Percentiles rank a stretch among this genome's conserved stretches.
Evolutionary conservation across 1,284 basidiomycete species (phyloP).

Genomic region (Apiotrichum veenhuisii): DNA sequence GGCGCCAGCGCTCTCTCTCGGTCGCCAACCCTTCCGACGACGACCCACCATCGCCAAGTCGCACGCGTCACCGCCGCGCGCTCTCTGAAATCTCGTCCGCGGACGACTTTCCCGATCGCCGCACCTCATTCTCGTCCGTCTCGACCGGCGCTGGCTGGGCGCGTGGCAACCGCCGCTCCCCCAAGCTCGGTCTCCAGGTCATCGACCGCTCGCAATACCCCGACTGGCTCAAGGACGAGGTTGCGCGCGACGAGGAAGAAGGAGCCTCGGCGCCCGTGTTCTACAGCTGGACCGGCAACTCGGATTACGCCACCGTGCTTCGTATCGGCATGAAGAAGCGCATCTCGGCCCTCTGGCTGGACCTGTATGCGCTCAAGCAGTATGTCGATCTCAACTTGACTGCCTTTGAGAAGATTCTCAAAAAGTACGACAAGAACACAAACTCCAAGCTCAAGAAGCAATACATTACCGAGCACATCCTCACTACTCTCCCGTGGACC

Average conservation of each 20-base stretch:
- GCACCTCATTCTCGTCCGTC: conserved; percentile 34
- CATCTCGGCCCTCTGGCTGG: conserved; percentile 82
- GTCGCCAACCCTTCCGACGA: conserved; percentile 2
- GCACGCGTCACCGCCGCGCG: conserved; percentile 19
- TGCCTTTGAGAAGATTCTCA: conserved; percentile 93
- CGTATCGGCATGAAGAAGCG: conserved; percentile 86
- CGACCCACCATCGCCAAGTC: conserved; percentile 12
- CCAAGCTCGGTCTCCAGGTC: conserved; percentile 22
- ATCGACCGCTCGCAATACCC: conserved; percentile 38
- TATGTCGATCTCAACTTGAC: conserved; percentile 92
- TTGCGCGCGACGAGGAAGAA: conserved; percentile 6
- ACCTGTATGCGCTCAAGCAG: conserved; percentile 77
- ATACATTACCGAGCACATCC: conserved; percentile 75
- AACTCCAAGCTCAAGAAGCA: conserved; percentile 77
- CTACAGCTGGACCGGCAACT: conserved; percentile 71
- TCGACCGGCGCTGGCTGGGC: background rate
- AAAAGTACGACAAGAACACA: conserved; percentile 98
- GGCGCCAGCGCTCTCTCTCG: conserved; percentile 17
- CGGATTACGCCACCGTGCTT: conserved; percentile 82
- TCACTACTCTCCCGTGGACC: conserved; percentile 65
- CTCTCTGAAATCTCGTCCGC: conserved; percentile 30
- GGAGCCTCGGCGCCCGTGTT: conserved; percentile 16
- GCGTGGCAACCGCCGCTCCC: background rate
- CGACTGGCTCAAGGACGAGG: conserved; percentile 24
- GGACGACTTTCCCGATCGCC: conserved; percentile 30